Evolutionary conservation across 176 grass and related monocot genomes (phyloP).

Genomic region (Hsuehochloa calcarea): DNA sequence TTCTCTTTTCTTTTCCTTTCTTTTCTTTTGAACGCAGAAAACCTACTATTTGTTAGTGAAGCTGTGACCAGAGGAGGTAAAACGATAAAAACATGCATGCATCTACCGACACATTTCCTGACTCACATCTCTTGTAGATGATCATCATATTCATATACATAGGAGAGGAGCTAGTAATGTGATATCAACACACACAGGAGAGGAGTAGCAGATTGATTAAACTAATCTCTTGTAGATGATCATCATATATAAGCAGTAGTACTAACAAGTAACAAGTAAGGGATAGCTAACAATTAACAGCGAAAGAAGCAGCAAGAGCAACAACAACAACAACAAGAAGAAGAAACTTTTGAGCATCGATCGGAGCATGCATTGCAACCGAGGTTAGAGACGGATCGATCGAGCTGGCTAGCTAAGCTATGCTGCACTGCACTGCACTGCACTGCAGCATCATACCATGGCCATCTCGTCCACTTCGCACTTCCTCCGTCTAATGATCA

Average conservation of each 20-base stretch:
- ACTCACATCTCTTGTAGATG: too few species aligned
- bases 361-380: not conserved
- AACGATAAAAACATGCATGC: not conserved
- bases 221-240: constrained; percentile 21
- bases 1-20: too few species aligned
- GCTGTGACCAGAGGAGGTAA: not conserved
- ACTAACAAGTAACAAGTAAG: constrained; percentile 7
- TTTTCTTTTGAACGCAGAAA: not conserved
- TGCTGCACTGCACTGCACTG: not conserved
- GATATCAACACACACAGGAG: not conserved
- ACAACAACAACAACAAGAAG: not conserved
- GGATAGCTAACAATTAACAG: not conserved
- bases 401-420: constrained; percentile 23
- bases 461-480: not conserved
- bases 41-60: not conserved
- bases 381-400: not conserved
- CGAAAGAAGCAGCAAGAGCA: not conserved
- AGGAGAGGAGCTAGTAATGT: not conserved
- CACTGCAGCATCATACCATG: not conserved
- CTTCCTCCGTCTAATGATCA: constrained; percentile 9
- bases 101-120: constrained; percentile 23
- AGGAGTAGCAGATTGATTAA: not conserved
- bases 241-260: not conserved
- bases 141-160: too few species aligned
- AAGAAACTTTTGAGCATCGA: not conserved